Evolutionary conservation across 805 yeast species (phyloP).

Genomic region (Ogataea pini): DNA sequence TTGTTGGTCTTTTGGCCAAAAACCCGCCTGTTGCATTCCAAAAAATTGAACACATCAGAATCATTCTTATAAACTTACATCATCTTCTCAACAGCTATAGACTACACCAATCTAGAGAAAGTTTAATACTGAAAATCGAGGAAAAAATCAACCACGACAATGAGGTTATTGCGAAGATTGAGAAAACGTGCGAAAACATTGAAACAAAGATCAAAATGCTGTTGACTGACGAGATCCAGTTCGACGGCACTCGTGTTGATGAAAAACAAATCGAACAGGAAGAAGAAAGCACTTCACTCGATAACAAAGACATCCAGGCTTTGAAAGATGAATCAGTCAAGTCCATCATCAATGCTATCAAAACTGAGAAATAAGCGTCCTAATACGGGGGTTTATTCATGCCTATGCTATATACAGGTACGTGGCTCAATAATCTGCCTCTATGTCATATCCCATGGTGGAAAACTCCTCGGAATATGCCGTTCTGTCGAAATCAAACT

Average conservation of each 20-base stretch:
- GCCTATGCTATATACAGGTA: constrained; percentile 2
- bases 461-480: constrained; percentile 10
- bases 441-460: background rate
- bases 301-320: constrained; percentile 14
- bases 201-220: constrained; percentile 38
- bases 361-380: background rate
- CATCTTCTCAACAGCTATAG: constrained; percentile 90
- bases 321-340: constrained; percentile 20
- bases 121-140: constrained; percentile 73
- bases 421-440: background rate
- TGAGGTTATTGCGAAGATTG: constrained; percentile 43
- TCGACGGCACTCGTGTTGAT: background rate
- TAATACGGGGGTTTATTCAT: background rate
- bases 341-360: constrained; percentile 12
- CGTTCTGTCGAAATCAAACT: constrained; percentile 19
- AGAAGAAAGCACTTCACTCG: constrained; percentile 16
- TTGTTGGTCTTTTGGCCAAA: constrained; percentile 73
- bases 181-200: constrained; percentile 41
- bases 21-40: constrained; percentile 62
- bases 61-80: constrained; percentile 84
- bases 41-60: constrained; percentile 77
- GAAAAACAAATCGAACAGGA: constrained; percentile 5
- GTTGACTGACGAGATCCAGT: constrained; percentile 22
- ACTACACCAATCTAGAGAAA: constrained; percentile 93
- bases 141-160: constrained; percentile 50